Evolutionary conservation across 257 asterid species (phyloP), one percentile per base, ranked within the genome.

Genomic region (Ehretia macrophylla): DNA sequence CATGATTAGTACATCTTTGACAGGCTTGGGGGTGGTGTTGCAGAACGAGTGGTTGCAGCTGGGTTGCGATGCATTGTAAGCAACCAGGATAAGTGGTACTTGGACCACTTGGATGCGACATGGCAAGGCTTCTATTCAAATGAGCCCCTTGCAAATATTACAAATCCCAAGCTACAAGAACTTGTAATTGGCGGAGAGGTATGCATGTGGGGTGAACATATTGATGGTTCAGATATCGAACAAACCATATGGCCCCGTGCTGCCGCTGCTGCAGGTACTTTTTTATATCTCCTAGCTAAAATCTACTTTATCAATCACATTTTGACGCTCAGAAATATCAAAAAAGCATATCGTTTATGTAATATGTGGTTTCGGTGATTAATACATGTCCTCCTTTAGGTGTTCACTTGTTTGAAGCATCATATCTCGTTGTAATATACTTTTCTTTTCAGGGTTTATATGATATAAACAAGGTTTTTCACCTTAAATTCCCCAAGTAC

Each of bases 171-270:
- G 68, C 84, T 80, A 46, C 98, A 82, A 71, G 79, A 81, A 0
- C 60, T 88, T 19, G 86, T 91, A 63, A 77, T 91, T 8, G 96
- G 98, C 5, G 96, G 98, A 5, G 98, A 88, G 74, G 96, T 91
- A 2, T 88, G 96, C 78, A 37, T 47, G 90, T 91, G 98, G 98
- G 98, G 73, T 1, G 98, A 91, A 60, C 80, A 64, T 16, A 59
- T 88, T 4, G 98, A 91, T 63, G 86, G 72, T 8, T 91, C 98
- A n/a, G 78, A 88, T 55, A 83, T 91, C 42, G 89, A 83, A 79
- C 94, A 83, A 70, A 87, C 94, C 0, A 81, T 91, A 75, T 91
- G 98, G 98, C 98, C 98, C 0, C 82, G 98, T 2, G 98, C 98
- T 47, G 96, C 98, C 0, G 98, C 98, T 18, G 98, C 98, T 14